phyloP scores from a whole-genome alignment of 345 rosid species.

The Brassica carinata region DNA sequence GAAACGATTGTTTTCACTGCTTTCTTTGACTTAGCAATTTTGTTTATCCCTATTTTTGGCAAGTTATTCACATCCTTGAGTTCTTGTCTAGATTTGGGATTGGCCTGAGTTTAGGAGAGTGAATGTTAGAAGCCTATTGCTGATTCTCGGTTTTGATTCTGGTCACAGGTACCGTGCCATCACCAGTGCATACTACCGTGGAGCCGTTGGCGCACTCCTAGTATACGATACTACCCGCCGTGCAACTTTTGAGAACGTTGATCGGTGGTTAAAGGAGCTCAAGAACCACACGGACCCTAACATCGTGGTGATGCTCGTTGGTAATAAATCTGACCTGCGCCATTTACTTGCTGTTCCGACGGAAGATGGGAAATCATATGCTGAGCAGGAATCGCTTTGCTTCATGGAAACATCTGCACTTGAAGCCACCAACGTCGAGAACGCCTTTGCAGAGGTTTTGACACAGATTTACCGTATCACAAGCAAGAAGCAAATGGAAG shows the following conservation, averaged over 20 bases:
- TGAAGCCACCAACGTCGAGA: conserved; percentile 63
- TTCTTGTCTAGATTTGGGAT: neutral
- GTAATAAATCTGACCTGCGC: conserved; percentile 70
- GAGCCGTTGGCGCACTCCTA: conserved; percentile 72
- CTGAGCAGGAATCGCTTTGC: conserved; percentile 60
- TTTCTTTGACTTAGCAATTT: neutral
- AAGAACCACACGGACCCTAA: conserved; percentile 69
- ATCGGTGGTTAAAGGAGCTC: conserved; percentile 69
- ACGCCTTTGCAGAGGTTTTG: conserved; percentile 66
- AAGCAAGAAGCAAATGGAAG: conserved; percentile 64
- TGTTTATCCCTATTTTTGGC: neutral
- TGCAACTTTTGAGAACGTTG: conserved; percentile 68
- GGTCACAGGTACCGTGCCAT: conserved; percentile 62
- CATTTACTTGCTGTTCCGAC: conserved; percentile 65
- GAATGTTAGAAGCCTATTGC: conserved; percentile 3
- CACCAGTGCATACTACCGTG: conserved; percentile 76
- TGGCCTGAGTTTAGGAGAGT: neutral
- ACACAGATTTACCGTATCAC: conserved; percentile 60
- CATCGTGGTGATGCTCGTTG: conserved; percentile 74
- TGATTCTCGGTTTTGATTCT: conserved; percentile 11
- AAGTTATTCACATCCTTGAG: neutral
- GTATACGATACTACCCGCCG: conserved; percentile 71
- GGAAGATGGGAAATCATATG: conserved; percentile 64
- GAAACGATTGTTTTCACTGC: neutral
- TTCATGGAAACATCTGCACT: conserved; percentile 77